Conservation (phyloP, 352 stramenopile genomes). For the Phytopythium boreale region DNA sequence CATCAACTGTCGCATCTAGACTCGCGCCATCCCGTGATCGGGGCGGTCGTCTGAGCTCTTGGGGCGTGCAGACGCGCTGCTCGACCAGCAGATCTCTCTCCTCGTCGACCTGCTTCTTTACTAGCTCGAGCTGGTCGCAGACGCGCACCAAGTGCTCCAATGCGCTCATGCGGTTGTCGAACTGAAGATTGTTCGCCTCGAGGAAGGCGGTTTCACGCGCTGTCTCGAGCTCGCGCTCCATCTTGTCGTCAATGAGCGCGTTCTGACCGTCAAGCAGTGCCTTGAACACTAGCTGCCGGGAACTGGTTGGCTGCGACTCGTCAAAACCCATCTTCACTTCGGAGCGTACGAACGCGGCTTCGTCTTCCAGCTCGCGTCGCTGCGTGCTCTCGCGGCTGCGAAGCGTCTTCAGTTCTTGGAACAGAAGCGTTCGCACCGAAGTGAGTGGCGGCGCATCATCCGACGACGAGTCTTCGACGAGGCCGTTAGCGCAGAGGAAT, state of each 20-base stretch:
- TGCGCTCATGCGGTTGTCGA: constrained; percentile 17
- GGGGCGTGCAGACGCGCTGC: constrained; percentile 14
- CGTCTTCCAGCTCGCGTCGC: constrained; percentile 5
- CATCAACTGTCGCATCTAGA: background rate
- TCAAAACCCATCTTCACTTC: constrained; percentile 16
- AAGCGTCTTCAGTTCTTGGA: constrained; percentile 6
- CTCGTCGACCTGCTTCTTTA: constrained; percentile 10
- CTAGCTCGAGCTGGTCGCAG: constrained; percentile 14
- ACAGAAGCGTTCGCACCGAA: constrained; percentile 11
- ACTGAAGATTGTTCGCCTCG: constrained; percentile 17
- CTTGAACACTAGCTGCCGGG: constrained; percentile 36
- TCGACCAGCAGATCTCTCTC: constrained; percentile 19
- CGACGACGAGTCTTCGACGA: background rate
- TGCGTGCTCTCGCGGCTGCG: background rate
- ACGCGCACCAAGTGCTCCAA: constrained; percentile 22
- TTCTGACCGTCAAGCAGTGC: constrained; percentile 43
- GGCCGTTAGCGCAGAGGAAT: background rate
- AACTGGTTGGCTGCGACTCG: background rate
- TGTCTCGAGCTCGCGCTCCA: constrained; percentile 40
- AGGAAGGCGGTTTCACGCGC: constrained; percentile 33
- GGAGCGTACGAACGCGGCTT: constrained; percentile 12
- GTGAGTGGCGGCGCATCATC: background rate
- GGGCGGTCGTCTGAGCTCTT: constrained; percentile 5
- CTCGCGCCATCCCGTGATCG: background rate
- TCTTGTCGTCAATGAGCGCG: constrained; percentile 55